Base-by-base conservation (phyloP, 78 protist genomes). In the Dictyostelium firmibasis region DNA sequence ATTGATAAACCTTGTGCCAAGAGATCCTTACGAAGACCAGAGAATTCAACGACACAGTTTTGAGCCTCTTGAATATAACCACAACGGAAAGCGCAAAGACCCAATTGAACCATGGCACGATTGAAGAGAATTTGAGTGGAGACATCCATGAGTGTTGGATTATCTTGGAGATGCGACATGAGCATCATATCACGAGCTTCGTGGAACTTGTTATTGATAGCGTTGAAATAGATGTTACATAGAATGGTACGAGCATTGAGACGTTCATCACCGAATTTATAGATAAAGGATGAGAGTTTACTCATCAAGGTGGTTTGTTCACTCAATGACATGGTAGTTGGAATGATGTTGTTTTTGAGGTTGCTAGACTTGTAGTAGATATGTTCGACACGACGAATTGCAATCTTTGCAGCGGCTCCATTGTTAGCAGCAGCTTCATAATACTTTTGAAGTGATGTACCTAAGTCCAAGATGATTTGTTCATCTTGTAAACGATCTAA, bases 61-160 rank as follows among this genome's bases (percentile, higher is more conserved):
- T 98, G 99, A 10, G 99, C 98, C 76, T 98, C 98, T 6, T 3
- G 20, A 69, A 98, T 86, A 67, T 83, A 86, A 35, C 99, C 99
- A 33, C 18, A 8, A 53, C 99, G 96, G 97, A 99, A 99, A 10
- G 99, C 99, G 41, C 98, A 86, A 27, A 98, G 97, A 27, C 99
- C 99, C 20, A 98, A 60, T 95, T 98, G 99, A 20, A 96, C 99
- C 97, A 98, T 93, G 14, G 98, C 62, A 67, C 99, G 98, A 92
- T 98, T 98, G 99, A 83, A 98, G 20, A 98, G 96, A 64, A 98
- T 95, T 92, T 97, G 96, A 10, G 96, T 88, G 5, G 25, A 75
- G 77, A 95, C 36, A 81, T 96, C 97, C 83, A 97, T 81, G 70
- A 88, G 78, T 57, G 67, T 53, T 84, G 97, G 92, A 77, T 38